phyloP scores from a whole-genome alignment of 139 green algal species.

The Coccomyxa sp. region DNA sequence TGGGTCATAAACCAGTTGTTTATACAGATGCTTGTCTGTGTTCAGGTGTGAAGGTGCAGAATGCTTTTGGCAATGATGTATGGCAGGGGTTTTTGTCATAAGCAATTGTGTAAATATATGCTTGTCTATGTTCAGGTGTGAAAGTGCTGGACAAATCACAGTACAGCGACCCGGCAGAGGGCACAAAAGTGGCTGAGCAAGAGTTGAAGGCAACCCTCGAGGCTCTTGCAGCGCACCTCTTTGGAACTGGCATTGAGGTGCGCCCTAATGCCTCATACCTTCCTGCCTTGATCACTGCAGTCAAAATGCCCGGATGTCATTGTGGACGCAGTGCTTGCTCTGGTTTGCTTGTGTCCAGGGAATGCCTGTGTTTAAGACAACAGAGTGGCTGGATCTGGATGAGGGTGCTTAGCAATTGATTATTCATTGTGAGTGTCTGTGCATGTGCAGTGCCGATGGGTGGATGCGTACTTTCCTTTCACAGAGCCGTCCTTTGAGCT shows the following conservation, averaged over 20 bases:
- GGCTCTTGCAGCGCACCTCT: constrained; percentile 83
- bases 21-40: no score
- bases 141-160: not conserved
- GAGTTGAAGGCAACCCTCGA: constrained; percentile 94
- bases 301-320: not conserved
- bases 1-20: no score
- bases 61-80: not conserved
- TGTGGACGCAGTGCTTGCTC: no score
- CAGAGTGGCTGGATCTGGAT: no score
- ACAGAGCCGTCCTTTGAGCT: constrained; percentile 96
- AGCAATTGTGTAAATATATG: no score
- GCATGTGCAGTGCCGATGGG: constrained; percentile 20
- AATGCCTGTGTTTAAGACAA: no score
- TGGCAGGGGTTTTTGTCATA: no score
- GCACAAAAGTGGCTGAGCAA: constrained; percentile 44
- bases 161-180: constrained; percentile 18
- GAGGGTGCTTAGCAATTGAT: no score
- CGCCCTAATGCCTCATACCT: not conserved
- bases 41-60: not conserved
- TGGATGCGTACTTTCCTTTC: constrained; percentile 99
- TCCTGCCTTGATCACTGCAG: not conserved
- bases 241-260: constrained; percentile 42
- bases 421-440: no score
- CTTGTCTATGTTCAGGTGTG: not conserved
- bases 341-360: no score